A percentile compares a stretch with the other conserved stretches of the same genome.
Evolutionary conservation across 148 eudicot species (phyloP).

Genomic region (Rhododendron henanense): DNA sequence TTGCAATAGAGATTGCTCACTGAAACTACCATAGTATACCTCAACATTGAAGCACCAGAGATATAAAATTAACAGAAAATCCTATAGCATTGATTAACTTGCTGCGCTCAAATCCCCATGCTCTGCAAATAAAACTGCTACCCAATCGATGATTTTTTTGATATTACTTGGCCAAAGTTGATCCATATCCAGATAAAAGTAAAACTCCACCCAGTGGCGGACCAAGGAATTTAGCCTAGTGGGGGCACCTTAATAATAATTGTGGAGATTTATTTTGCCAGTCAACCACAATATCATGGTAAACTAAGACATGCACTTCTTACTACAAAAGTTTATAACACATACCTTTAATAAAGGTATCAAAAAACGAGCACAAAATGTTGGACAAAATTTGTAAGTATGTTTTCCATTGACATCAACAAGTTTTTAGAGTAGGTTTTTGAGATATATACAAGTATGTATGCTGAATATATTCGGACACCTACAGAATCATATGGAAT

Average conservation of each 20-base stretch:
- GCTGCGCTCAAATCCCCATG: neutral
- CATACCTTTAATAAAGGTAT: neutral
- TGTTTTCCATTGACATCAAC: neutral
- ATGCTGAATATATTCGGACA: neutral
- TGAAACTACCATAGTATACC: neutral
- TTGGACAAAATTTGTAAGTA: neutral
- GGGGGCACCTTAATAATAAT: neutral
- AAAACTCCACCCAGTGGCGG: neutral
- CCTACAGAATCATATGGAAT: neutral
- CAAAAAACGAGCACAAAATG: neutral
- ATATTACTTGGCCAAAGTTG: too few species aligned
- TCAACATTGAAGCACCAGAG: neutral
- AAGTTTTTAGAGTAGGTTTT: neutral
- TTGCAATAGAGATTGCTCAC: neutral
- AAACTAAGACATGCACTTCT: neutral
- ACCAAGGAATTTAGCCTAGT: neutral
- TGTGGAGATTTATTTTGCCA: neutral
- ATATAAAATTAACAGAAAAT: neutral
- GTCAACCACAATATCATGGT: neutral
- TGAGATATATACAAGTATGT: neutral
- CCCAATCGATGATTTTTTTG: neutral
- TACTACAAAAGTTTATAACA: neutral
- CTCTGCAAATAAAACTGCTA: neutral
- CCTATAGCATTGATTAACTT: neutral
- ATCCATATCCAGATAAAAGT: neutral